phyloP scores from a whole-genome alignment of 768 basidiomycete species.

The Nevesoporus exiguus region DNA sequence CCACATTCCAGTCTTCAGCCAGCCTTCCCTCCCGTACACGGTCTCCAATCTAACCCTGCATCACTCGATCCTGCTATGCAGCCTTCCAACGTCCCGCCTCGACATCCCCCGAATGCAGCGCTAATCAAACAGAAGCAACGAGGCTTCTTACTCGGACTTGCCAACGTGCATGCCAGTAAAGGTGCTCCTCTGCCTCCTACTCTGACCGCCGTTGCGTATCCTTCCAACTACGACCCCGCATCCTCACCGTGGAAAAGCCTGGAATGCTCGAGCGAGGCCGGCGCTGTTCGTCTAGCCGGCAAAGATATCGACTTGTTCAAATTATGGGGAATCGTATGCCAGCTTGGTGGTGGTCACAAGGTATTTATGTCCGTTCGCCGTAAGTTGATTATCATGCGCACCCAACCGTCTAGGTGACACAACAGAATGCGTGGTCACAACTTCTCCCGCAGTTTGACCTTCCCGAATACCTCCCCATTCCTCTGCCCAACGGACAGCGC shows the following conservation, averaged over 20 bases:
- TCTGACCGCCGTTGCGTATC: slow-evolving; percentile 58
- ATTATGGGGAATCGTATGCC: slow-evolving; percentile 60
- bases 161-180: slow-evolving; percentile 53
- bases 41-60: slow-evolving; percentile 31
- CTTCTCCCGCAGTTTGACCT: slow-evolving; percentile 57
- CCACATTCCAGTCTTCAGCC: slow-evolving; percentile 46
- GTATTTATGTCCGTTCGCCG: slow-evolving; percentile 40
- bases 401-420: slow-evolving; percentile 38
- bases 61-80: slow-evolving; percentile 47
- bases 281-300: slow-evolving; percentile 65
- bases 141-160: slow-evolving; percentile 58
- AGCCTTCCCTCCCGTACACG: slow-evolving; percentile 38
- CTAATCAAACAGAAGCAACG: slow-evolving; percentile 54
- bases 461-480: slow-evolving; percentile 50
- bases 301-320: slow-evolving; percentile 76
- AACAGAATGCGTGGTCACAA: slow-evolving; percentile 54
- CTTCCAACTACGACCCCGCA: slow-evolving; percentile 57
- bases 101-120: slow-evolving; percentile 34
- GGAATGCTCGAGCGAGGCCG: slow-evolving; percentile 58
- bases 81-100: slow-evolving; percentile 35
- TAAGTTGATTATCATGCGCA: slow-evolving; percentile 10
- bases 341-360: slow-evolving; percentile 57
- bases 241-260: slow-evolving; percentile 64
- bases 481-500: slow-evolving; percentile 45
- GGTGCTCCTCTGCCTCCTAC: slow-evolving; percentile 71